Evolutionary conservation across 352 stramenopile genomes (phyloP).

Genomic region (Aphanomyces stellatus): DNA sequence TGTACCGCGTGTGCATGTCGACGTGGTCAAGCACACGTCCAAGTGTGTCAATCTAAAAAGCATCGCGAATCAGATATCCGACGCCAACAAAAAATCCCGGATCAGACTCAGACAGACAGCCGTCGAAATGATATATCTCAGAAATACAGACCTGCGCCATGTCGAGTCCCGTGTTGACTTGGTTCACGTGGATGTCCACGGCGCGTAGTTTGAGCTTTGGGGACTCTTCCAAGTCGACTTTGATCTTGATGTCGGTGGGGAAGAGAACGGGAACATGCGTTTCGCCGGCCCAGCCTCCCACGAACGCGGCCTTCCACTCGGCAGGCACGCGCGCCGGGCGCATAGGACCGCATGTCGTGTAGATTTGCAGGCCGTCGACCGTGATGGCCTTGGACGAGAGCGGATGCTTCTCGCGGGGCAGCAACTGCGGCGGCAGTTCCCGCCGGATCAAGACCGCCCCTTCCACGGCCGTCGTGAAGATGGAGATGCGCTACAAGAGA

Average conservation of each 20-base stretch:
- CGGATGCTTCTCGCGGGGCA: too few relatives aligned
- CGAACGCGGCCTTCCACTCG: constrained; percentile 1
- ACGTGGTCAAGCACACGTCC: not conserved
- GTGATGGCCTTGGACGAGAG: constrained; percentile 50
- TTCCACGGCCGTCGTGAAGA: constrained; percentile 42
- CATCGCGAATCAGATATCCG: too few relatives aligned
- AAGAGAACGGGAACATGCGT: constrained; percentile 25
- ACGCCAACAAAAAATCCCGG: too few relatives aligned
- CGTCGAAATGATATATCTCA: too few relatives aligned
- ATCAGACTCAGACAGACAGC: too few relatives aligned
- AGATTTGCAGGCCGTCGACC: constrained; percentile 32
- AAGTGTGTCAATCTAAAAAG: not conserved
- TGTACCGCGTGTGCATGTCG: not conserved
- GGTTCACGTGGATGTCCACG: not conserved
- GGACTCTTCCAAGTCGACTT: constrained; percentile 37
- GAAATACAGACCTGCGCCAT: not conserved
- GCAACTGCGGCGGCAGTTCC: not conserved
- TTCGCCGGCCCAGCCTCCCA: not conserved
- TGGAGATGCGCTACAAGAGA: constrained; percentile 35
- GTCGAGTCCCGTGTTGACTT: not conserved
- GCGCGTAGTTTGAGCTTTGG: not conserved
- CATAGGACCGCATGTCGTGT: not conserved
- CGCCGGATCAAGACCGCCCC: constrained; percentile 53
- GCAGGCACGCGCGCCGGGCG: not conserved
- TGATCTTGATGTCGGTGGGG: constrained; percentile 46